Conservation (phyloP, 1,284 basidiomycete species). For the Leccinum fuscescens region DNA sequence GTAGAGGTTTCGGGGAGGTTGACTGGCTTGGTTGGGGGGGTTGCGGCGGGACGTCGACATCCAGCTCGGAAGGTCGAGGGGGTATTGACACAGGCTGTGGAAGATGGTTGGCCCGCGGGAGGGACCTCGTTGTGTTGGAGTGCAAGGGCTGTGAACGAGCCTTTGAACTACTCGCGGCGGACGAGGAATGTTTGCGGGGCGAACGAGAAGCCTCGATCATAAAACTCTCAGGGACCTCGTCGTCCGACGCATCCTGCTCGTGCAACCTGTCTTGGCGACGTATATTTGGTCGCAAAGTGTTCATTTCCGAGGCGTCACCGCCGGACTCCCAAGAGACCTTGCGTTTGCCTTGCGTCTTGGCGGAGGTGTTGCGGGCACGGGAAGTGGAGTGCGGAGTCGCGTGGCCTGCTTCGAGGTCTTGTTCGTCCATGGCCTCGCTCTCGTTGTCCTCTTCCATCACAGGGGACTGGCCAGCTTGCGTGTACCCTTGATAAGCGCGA, state of each 20-base stretch:
- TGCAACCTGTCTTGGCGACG: conserved; percentile 57
- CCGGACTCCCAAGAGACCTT: conserved; percentile 52
- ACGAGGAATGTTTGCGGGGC: conserved; percentile 31
- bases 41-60: conserved; percentile 35
- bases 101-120: conserved; percentile 43
- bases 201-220: conserved; percentile 64
- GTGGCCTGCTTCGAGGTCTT: conserved; percentile 52
- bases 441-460: conserved; percentile 63
- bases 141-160: conserved; percentile 43
- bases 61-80: conserved; percentile 67
- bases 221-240: conserved; percentile 79
- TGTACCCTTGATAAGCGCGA: conserved; percentile 65
- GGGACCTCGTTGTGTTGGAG: conserved; percentile 43
- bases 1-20: conserved; percentile 49
- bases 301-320: conserved; percentile 51
- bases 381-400: conserved; percentile 32
- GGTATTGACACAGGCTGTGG: conserved; percentile 46
- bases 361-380: conserved; percentile 20
- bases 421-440: conserved; percentile 42
- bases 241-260: conserved; percentile 66
- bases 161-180: conserved; percentile 30
- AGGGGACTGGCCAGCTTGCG: conserved; percentile 63
- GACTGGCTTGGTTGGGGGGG: conserved; percentile 22
- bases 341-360: conserved; percentile 47
- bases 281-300: conserved; percentile 61